Conservation (phyloP, 2,329 filamentous ascomycete species). For the Akanthomyces muscarius region DNA sequence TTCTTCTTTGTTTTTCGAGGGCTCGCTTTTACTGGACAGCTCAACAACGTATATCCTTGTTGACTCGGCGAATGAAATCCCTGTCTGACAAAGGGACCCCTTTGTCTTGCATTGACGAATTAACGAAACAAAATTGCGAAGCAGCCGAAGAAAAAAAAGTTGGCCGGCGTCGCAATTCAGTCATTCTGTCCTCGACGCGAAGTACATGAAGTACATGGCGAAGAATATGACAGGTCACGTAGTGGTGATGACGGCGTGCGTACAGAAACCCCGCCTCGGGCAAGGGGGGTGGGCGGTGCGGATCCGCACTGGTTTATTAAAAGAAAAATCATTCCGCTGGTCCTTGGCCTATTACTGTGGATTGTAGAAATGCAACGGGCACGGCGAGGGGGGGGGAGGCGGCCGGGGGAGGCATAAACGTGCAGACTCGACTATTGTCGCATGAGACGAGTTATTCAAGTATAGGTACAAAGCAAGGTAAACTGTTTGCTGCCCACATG, state of each 20-base stretch:
- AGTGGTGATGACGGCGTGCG: conserved; percentile 11
- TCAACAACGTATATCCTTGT: too few relatives aligned
- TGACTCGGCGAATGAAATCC: not conserved
- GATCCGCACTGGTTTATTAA: conserved; percentile 1
- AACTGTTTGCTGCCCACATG: not conserved
- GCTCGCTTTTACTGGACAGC: too few relatives aligned
- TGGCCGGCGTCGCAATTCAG: not conserved
- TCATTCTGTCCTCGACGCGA: not conserved
- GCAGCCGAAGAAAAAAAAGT: not conserved
- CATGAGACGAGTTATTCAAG: not conserved
- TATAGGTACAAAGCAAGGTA: not conserved
- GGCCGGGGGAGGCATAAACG: not conserved
- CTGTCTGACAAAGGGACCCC: not conserved
- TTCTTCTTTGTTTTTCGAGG: too few relatives aligned
- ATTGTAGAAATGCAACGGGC: too few relatives aligned
- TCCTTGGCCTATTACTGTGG: too few relatives aligned
- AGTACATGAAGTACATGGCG: not conserved
- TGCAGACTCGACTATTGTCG: not conserved
- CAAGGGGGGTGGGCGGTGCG: not conserved
- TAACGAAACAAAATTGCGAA: not conserved
- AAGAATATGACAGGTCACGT: conserved; percentile 6
- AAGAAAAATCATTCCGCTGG: not conserved
- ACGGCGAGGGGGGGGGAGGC: too few relatives aligned
- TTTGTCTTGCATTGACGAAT: not conserved
- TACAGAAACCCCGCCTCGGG: not conserved